Conservation (phyloP, 2,329 filamentous ascomycete species). For the Chalara sp. region DNA sequence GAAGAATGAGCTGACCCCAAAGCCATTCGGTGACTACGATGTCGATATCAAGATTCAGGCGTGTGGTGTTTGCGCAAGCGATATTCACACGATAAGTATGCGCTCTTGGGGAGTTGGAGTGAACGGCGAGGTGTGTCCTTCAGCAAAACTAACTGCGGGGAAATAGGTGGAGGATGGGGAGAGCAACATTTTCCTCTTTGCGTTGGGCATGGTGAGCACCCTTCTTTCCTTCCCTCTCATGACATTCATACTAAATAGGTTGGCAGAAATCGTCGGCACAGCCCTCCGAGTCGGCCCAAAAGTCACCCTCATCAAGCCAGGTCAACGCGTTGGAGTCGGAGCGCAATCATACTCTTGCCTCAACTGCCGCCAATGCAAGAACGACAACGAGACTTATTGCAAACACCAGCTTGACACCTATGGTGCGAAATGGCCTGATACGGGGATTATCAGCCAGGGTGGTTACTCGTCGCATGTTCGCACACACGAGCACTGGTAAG, state of each 20-base stretch:
- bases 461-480: slow-evolving; percentile 60
- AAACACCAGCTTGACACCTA: slow-evolving; percentile 43
- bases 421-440: slow-evolving; percentile 42
- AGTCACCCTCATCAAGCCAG: slow-evolving; percentile 49
- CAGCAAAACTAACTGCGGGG: too few relatives aligned
- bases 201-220: slow-evolving; percentile 39
- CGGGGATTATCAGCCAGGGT: slow-evolving; percentile 46
- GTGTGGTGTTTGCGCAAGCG: slow-evolving; percentile 70
- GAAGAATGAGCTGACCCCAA: slow-evolving; percentile 40
- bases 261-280: slow-evolving; percentile 58
- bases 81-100: slow-evolving; percentile 59
- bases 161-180: slow-evolving; percentile 41
- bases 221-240: neutral
- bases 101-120: too few relatives aligned
- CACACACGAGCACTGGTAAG: slow-evolving; percentile 64
- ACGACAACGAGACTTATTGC: slow-evolving; percentile 50
- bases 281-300: slow-evolving; percentile 61
- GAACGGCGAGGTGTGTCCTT: too few relatives aligned
- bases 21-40: slow-evolving; percentile 81
- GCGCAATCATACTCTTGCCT: slow-evolving; percentile 48
- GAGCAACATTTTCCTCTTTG: slow-evolving; percentile 41
- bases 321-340: slow-evolving; percentile 47
- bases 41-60: slow-evolving; percentile 82
- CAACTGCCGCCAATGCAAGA: slow-evolving; percentile 46
- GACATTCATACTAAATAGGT: slow-evolving; percentile 1